A percentile compares a stretch with the other conserved stretches of the same genome.
phyloP scores from a whole-genome alignment of 2,329 filamentous ascomycete species.

The Emergomyces pasteurianus region DNA sequence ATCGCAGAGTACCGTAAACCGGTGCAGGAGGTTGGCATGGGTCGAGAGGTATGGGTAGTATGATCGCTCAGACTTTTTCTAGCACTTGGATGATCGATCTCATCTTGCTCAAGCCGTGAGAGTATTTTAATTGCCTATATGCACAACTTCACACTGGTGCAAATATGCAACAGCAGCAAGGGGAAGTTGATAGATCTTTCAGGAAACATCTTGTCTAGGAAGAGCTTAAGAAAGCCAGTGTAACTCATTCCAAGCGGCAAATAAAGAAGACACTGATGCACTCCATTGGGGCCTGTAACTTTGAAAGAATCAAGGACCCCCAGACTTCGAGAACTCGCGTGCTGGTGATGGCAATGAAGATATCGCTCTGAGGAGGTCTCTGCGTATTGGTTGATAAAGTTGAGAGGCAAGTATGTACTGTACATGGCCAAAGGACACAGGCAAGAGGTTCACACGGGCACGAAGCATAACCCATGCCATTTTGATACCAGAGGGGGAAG shows the following conservation, averaged over 20 bases:
- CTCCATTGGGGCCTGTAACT: slow-evolving; percentile 12
- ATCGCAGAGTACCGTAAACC: slow-evolving; percentile 10
- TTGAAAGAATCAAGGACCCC: slow-evolving; percentile 15
- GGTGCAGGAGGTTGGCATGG: background rate
- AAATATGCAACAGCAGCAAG: slow-evolving; percentile 2
- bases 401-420: background rate
- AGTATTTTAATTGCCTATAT: slow-evolving; percentile 15
- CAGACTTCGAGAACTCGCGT: background rate
- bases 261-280: slow-evolving; percentile 16
- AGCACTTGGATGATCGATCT: slow-evolving; percentile 6
- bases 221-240: slow-evolving; percentile 2
- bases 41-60: slow-evolving; percentile 9
- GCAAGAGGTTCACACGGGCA: background rate
- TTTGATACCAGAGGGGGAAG: background rate
- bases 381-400: background rate
- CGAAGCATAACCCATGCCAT: background rate
- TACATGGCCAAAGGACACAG: background rate
- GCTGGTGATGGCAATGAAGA: background rate
- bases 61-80: slow-evolving; percentile 7
- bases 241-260: slow-evolving; percentile 12
- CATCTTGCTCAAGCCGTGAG: slow-evolving; percentile 12
- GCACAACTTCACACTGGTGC: slow-evolving; percentile 7
- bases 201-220: slow-evolving; percentile 3
- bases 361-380: background rate
- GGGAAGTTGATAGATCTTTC: slow-evolving; percentile 2